These are phyloP conservation scores for Boletus sp. DNA, from an alignment of 768 basidiomycete species.

Conservation along the genomic window DNA sequence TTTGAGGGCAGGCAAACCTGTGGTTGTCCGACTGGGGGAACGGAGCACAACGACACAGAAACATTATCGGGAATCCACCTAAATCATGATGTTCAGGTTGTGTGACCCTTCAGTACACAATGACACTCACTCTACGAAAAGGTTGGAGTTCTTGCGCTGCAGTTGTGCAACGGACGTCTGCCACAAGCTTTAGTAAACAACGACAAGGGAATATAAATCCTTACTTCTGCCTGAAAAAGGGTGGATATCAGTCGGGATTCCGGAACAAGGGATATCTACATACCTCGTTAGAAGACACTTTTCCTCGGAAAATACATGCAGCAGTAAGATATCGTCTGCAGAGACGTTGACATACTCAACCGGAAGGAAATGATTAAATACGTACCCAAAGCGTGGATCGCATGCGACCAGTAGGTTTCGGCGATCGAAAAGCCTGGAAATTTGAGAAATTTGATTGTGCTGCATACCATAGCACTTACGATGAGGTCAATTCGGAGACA, in stretches of 20 bases:
- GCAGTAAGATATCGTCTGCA: slow-evolving; percentile 81
- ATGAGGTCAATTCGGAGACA: slow-evolving; percentile 68
- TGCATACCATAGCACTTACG: slow-evolving; percentile 44
- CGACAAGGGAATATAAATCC: slow-evolving; percentile 16
- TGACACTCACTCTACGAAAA: slow-evolving; percentile 72
- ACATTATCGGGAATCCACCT: slow-evolving; percentile 94
- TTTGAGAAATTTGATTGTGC: not conserved
- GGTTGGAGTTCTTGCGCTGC: slow-evolving; percentile 69
- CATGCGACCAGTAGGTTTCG: slow-evolving; percentile 80
- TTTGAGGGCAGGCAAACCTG: slow-evolving; percentile 42
- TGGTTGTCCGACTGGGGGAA: slow-evolving; percentile 78
- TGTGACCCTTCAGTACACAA: not conserved
- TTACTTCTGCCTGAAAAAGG: slow-evolving; percentile 50
- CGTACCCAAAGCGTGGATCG: slow-evolving; percentile 73
- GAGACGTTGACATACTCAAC: not conserved
- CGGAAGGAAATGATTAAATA: not conserved
- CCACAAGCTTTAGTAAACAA: slow-evolving; percentile 6
- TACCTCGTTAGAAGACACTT: slow-evolving; percentile 78
- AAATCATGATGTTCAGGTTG: slow-evolving; percentile 2
- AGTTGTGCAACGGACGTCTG: slow-evolving; percentile 72
- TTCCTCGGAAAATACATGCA: slow-evolving; percentile 84
- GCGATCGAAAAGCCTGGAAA: slow-evolving; percentile 70
- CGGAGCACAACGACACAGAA: slow-evolving; percentile 77
- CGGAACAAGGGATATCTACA: slow-evolving; percentile 23
- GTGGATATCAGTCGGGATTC: not conserved